A percentile compares a stretch with the other conserved stretches of the same genome.
These are phyloP conservation scores for Neurospora sp. DNA, from an alignment of 495 filamentous ascomycete species.

Conservation along the genomic window DNA sequence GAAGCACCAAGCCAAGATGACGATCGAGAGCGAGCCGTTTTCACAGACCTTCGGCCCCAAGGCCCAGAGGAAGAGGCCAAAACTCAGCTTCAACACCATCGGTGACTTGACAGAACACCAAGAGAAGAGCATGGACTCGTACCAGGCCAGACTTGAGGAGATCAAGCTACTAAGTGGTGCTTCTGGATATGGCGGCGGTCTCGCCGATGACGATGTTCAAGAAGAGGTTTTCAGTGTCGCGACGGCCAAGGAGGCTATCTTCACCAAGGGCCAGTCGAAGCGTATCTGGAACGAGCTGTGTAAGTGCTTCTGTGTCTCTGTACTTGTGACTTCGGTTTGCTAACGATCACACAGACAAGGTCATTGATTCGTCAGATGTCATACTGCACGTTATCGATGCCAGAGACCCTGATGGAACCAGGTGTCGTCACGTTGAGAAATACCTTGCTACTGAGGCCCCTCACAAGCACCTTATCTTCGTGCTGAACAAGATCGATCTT, in stretches of 20 bases:
- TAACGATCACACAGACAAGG: constrained; percentile 46
- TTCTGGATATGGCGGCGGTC: constrained; percentile 44
- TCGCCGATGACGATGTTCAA: constrained; percentile 25
- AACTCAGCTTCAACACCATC: constrained; percentile 68
- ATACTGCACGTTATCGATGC: constrained; percentile 92
- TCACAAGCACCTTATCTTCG: constrained; percentile 56
- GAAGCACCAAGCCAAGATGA: constrained; percentile 89
- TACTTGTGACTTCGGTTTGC: neutral
- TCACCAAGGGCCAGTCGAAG: constrained; percentile 87
- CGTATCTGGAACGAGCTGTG: constrained; percentile 98
- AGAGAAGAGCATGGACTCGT: constrained; percentile 64
- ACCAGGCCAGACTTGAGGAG: constrained; percentile 67
- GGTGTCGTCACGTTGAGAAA: constrained; percentile 85
- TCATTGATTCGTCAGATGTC: constrained; percentile 93
- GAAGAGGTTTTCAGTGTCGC: constrained; percentile 45
- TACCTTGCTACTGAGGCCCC: constrained; percentile 88
- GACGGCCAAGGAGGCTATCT: constrained; percentile 76
- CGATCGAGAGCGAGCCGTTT: constrained; percentile 78
- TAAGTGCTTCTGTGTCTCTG: constrained; percentile 5
- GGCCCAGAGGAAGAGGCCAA: constrained; percentile 81
- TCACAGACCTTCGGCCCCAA: constrained; percentile 89
- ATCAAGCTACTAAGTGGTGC: constrained; percentile 60
- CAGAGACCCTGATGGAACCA: constrained; percentile 80
- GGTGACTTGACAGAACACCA: constrained; percentile 75
- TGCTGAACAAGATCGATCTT: constrained; percentile 92